phyloP scores from a whole-genome alignment of 257 asterid genomes.

The Ilex asprella region DNA sequence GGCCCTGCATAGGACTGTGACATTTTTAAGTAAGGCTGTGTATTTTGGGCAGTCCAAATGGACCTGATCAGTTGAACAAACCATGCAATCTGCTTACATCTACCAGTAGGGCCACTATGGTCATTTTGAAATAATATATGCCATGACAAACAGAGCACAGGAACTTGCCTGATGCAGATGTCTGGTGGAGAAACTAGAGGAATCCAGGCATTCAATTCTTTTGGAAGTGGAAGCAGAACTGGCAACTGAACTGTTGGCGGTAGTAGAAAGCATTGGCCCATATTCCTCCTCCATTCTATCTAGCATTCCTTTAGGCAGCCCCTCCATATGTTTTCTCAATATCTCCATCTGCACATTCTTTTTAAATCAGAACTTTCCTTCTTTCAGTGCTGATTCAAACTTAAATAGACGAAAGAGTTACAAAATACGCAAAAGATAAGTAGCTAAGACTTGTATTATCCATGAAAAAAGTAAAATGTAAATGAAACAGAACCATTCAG shows the following conservation, averaged over 20 bases:
- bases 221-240: conserved; percentile 70
- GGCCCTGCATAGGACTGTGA: conserved; percentile 22
- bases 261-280: conserved; percentile 32
- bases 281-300: conserved; percentile 48
- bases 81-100: too few species aligned
- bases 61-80: neutral
- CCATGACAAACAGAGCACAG: conserved; percentile 13
- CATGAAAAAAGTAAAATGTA: too few species aligned
- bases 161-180: conserved; percentile 33
- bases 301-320: conserved; percentile 38
- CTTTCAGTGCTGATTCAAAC: too few species aligned
- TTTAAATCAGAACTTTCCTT: too few species aligned
- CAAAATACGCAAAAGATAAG: too few species aligned
- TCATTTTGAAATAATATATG: neutral
- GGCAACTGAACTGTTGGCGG: conserved; percentile 42
- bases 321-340: conserved; percentile 42
- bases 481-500: too few species aligned
- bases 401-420: too few species aligned
- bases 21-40: conserved; percentile 13
- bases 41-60: conserved; percentile 20
- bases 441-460: too few species aligned
- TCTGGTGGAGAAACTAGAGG: conserved; percentile 22
- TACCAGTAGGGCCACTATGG: neutral
- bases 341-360: conserved; percentile 31
- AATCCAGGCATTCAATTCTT: conserved; percentile 33